Percentiles rank a stretch among this genome's conserved stretches.
These are phyloP conservation scores for Sergeia podlipaevii DNA, from an alignment of 208 protist genomes.

Conservation along the genomic window DNA sequence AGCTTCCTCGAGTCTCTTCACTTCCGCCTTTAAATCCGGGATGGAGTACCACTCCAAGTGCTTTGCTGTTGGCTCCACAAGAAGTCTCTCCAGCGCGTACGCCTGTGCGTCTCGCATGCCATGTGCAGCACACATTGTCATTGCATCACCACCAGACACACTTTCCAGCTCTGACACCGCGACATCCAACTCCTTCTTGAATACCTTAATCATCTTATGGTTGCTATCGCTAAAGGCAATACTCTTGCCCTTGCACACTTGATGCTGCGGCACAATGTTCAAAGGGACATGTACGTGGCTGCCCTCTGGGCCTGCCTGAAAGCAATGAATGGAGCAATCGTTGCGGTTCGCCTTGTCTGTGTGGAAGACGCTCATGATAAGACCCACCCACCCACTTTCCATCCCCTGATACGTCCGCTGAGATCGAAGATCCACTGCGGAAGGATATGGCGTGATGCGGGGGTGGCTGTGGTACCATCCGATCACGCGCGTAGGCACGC, in stretches of 20 bases:
- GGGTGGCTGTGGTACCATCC: slow-evolving; percentile 92
- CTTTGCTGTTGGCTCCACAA: slow-evolving; percentile 26
- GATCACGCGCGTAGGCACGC: slow-evolving; percentile 43
- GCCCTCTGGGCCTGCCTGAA: slow-evolving; percentile 40
- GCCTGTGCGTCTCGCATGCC: slow-evolving; percentile 38
- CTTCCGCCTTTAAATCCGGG: slow-evolving; percentile 27
- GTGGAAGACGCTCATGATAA: slow-evolving; percentile 87
- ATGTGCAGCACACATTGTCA: slow-evolving; percentile 23
- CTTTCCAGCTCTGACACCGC: slow-evolving; percentile 21
- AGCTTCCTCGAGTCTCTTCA: slow-evolving; percentile 35
- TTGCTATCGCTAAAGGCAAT: neutral
- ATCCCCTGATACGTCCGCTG: slow-evolving; percentile 77
- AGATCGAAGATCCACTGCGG: slow-evolving; percentile 63
- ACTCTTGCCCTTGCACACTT: too few species aligned
- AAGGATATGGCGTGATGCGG: slow-evolving; percentile 66
- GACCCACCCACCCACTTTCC: slow-evolving; percentile 75
- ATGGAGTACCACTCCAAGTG: slow-evolving; percentile 28
- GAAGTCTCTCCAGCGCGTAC: slow-evolving; percentile 34
- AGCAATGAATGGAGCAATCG: slow-evolving; percentile 62
- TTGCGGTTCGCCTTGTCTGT: slow-evolving; percentile 20
- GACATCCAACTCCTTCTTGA: slow-evolving; percentile 22
- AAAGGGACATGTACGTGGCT: slow-evolving; percentile 45
- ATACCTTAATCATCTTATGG: slow-evolving; percentile 13
- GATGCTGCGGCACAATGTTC: slow-evolving; percentile 19
- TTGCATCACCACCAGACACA: slow-evolving; percentile 13